Conservation (phyloP, 2,329 filamentous ascomycete genomes). For the Alternaria metachromatica region DNA sequence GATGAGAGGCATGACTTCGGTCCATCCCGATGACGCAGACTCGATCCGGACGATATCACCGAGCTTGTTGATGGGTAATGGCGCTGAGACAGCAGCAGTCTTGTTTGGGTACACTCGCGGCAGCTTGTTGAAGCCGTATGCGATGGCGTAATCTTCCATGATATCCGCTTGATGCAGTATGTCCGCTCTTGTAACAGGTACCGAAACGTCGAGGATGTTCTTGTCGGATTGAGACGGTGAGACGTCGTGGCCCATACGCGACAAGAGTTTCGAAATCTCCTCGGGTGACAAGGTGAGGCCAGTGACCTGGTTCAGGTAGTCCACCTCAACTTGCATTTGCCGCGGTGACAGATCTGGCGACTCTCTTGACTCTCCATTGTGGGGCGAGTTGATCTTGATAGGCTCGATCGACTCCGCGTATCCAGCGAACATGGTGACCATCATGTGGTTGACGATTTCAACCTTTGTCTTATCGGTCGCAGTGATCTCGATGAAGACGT, state of each 20-base stretch:
- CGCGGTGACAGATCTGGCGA: conserved; percentile 82
- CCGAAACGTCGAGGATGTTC: conserved; percentile 74
- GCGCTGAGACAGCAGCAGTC: conserved; percentile 83
- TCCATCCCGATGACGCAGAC: conserved; percentile 93
- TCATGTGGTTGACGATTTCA: conserved; percentile 92
- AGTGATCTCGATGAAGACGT: conserved; percentile 96
- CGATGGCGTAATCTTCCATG: conserved; percentile 97
- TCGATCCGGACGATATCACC: conserved; percentile 88
- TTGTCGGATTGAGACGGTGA: conserved; percentile 74
- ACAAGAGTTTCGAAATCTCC: conserved; percentile 78
- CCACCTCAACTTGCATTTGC: conserved; percentile 79
- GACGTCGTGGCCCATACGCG: conserved; percentile 88
- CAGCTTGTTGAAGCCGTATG: conserved; percentile 96
- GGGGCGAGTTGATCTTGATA: conserved; percentile 87
- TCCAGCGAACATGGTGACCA: conserved; percentile 95
- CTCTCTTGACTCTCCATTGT: conserved; percentile 83
- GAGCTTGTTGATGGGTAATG: conserved; percentile 92
- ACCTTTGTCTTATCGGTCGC: conserved; percentile 96
- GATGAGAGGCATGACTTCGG: conserved; percentile 93
- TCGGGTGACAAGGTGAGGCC: conserved; percentile 78
- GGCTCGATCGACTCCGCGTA: conserved; percentile 96
- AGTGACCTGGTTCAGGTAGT: conserved; percentile 93
- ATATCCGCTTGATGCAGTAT: conserved; percentile 96
- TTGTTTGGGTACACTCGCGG: conserved; percentile 86
- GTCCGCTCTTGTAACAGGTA: conserved; percentile 90